A percentile compares a stretch with the other conserved stretches of the same genome.
phyloP scores from a whole-genome alignment of 179 eudicot genomes.

The Beta lomatogona region DNA sequence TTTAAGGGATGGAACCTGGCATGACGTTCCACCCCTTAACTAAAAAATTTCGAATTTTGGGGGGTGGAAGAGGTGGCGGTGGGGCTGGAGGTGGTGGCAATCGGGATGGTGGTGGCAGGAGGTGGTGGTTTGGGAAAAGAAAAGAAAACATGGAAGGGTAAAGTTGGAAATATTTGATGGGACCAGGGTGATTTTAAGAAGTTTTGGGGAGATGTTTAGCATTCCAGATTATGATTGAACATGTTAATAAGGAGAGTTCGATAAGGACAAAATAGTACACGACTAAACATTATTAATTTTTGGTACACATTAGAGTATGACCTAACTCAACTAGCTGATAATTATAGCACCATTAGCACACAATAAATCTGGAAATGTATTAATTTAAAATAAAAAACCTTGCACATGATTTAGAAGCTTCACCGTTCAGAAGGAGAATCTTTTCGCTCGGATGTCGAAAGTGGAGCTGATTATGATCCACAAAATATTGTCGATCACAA shows the following conservation, averaged over 20 bases:
- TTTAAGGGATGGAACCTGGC: too few species aligned
- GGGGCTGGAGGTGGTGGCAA: too few species aligned
- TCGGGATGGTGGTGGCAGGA: too few species aligned
- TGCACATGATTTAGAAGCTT: slow-evolving; percentile 31
- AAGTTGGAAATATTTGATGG: too few species aligned
- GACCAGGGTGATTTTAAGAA: too few species aligned
- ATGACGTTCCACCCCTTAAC: too few species aligned
- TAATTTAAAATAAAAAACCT: not conserved
- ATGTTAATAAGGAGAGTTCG: not conserved
- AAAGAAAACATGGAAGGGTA: too few species aligned
- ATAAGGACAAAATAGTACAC: not conserved
- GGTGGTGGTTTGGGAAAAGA: too few species aligned
- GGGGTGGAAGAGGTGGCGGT: too few species aligned
- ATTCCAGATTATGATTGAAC: not conserved
- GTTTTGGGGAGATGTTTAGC: too few species aligned
- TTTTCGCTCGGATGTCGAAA: slow-evolving; percentile 13
- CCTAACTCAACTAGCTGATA: not conserved
- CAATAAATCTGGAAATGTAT: not conserved
- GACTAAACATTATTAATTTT: too few species aligned
- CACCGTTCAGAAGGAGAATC: slow-evolving; percentile 28
- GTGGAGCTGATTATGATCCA: not conserved
- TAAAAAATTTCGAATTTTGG: too few species aligned
- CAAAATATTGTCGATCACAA: slow-evolving; percentile 2
- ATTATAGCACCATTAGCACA: not conserved
- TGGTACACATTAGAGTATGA: not conserved